phyloP scores from a whole-genome alignment of 2,329 filamentous ascomycete species.

The Aspergillus pseudoglaucus region DNA sequence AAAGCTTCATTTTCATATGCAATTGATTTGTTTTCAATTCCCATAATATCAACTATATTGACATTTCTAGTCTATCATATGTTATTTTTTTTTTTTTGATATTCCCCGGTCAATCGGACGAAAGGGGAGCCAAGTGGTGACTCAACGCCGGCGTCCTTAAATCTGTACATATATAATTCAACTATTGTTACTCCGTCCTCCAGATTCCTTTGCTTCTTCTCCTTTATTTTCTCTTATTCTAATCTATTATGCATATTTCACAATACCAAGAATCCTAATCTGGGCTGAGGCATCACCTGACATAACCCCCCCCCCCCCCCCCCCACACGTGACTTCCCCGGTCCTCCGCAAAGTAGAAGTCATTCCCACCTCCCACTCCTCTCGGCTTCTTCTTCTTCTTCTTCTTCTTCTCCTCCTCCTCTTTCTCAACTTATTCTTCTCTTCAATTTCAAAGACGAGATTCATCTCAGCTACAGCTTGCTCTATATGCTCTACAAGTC shows the following conservation, averaged over 20 bases:
- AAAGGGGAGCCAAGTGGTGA: conserved; percentile 18
- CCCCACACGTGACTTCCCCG: conserved; percentile 21
- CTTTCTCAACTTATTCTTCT: not conserved
- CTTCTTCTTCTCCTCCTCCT: not conserved
- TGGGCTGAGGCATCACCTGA: conserved; percentile 1
- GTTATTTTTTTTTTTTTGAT: not conserved
- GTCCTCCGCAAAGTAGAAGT: conserved; percentile 13
- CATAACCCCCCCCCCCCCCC: too few relatives aligned
- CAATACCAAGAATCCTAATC: not conserved
- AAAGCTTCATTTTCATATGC: too few relatives aligned
- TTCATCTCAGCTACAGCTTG: too few relatives aligned
- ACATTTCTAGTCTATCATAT: too few relatives aligned
- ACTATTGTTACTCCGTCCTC: not conserved
- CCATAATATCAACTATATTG: too few relatives aligned
- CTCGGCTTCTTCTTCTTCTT: not conserved
- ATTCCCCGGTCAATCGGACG: conserved; percentile 16
- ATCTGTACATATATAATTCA: not conserved
- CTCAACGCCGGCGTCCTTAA: not conserved
- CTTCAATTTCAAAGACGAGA: too few relatives aligned
- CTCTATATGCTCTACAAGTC: too few relatives aligned
- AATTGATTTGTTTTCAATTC: too few relatives aligned
- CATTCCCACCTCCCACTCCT: not conserved
- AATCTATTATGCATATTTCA: not conserved
- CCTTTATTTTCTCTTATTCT: not conserved
- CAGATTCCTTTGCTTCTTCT: not conserved